Base-by-base conservation (phyloP, 495 filamentous ascomycete species). In the Neurospora discreta region DNA sequence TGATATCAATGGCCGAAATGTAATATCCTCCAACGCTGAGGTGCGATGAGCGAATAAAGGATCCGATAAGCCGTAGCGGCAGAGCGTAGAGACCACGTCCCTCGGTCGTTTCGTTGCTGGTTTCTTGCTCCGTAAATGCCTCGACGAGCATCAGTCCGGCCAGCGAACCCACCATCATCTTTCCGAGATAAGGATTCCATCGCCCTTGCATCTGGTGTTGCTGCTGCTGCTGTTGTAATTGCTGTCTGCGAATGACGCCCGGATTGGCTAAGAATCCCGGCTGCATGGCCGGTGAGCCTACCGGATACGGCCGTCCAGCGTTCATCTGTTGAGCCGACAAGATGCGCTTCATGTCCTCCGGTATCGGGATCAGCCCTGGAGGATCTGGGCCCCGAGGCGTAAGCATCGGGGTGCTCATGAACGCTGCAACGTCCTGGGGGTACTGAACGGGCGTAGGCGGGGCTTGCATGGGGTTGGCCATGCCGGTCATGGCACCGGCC, bases 131-230 rank as follows among this genome's bases (percentile, higher is more conserved):
- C 33, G 81, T 80, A 70, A 94, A 82, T 9, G 92, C 92, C 80
- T 97, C 93, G 73, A 97, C 77, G 46, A 98, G 86, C 93, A 97
- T 96, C 41, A 98, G 81, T 1, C 95, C 93, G 42, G 94, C 95
- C 71, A 98, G 85, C 39, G 93, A 92, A 39, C 95, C 95, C 15
- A 98, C 87, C 91, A 98, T 95, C 74, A 97, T 84, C 78, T 93
- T 96, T 70, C 87, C 89, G 74, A 83, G 83, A 71, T 86, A 87
- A 36, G 83, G 84, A 69, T 79, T 84, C 74, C 81, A 82, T 76
- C 85, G 79, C 40, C 82, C 78, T 33, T 78, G 72, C 16, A 65
- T 65, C 23, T 65, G 52, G 2, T 38, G 38, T 71, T 81, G 77
- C 71, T 82, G 74, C 68, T 82, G 75, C 16, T 82, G 81, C 41